These are phyloP conservation scores for Multifurca ochricompacta DNA, from an alignment of 768 basidiomycete species.

Conservation along the genomic window DNA sequence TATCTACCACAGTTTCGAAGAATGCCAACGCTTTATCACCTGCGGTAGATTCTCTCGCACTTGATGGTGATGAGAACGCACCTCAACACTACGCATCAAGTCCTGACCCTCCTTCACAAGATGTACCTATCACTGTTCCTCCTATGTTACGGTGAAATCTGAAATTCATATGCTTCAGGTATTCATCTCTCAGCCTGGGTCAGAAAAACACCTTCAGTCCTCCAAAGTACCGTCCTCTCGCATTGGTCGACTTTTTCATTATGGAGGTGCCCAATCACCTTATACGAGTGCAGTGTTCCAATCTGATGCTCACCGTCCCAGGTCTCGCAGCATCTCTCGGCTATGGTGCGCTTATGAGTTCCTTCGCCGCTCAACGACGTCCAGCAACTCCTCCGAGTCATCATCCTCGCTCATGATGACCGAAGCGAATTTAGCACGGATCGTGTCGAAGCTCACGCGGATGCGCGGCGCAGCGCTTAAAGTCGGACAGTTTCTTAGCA, in stretches of 20 bases:
- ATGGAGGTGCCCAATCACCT: conserved; percentile 55
- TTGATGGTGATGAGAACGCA: neutral
- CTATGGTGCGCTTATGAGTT: conserved; percentile 88
- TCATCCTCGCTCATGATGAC: conserved; percentile 68
- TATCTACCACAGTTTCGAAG: neutral
- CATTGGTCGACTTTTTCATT: conserved; percentile 86
- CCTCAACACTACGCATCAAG: neutral
- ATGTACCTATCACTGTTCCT: conserved; percentile 16
- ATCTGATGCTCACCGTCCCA: conserved; percentile 27
- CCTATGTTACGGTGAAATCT: neutral
- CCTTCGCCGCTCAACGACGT: conserved; percentile 51
- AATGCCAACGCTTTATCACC: neutral
- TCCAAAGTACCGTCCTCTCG: conserved; percentile 89
- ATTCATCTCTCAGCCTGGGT: neutral
- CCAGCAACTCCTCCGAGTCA: conserved; percentile 20
- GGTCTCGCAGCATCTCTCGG: conserved; percentile 87
- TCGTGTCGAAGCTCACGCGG: conserved; percentile 86
- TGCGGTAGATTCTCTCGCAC: neutral
- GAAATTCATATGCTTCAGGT: neutral
- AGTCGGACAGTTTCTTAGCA: conserved; percentile 94
- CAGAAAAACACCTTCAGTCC: conserved; percentile 49
- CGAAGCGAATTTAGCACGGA: conserved; percentile 81
- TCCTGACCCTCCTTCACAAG: conserved; percentile 1
- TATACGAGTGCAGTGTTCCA: neutral
- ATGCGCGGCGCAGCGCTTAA: conserved; percentile 98